Percentiles rank a stretch among this genome's conserved stretches.
These are phyloP conservation scores for Phytophthora fragariae DNA, from an alignment of 352 stramenopile genomes.

Conservation along the genomic window DNA sequence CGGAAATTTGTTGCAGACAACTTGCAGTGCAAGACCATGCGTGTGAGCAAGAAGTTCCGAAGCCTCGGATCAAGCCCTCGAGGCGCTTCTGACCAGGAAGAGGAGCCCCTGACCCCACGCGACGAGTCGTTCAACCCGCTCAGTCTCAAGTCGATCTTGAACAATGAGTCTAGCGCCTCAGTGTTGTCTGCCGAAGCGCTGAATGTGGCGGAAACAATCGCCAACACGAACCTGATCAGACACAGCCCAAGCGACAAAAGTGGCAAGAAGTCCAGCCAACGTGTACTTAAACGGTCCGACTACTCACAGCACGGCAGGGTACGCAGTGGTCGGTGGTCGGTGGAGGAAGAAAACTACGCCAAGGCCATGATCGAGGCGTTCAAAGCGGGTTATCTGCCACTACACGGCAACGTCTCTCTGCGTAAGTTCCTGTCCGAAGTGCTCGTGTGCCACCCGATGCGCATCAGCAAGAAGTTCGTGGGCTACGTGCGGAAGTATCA, in stretches of 20 bases:
- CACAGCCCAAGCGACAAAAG: constrained; percentile 32
- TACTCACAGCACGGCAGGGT: constrained; percentile 82
- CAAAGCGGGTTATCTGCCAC: constrained; percentile 70
- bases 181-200: constrained; percentile 17
- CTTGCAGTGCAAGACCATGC: constrained; percentile 73
- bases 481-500: constrained; percentile 90
- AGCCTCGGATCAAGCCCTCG: constrained; percentile 40
- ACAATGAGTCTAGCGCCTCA: constrained; percentile 47
- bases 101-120: constrained; percentile 13
- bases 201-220: constrained; percentile 33
- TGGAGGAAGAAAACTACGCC: constrained; percentile 80
- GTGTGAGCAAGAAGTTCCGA: constrained; percentile 71
- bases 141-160: constrained; percentile 82
- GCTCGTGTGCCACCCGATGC: constrained; percentile 90
- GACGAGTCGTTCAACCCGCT: constrained; percentile 65
- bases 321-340: constrained; percentile 73
- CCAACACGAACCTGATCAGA: constrained; percentile 32
- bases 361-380: constrained; percentile 88
- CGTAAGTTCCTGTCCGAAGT: constrained; percentile 90
- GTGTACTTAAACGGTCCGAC: constrained; percentile 78
- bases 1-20: constrained; percentile 67
- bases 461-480: constrained; percentile 93
- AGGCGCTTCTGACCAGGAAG: constrained; percentile 3
- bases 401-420: constrained; percentile 85
- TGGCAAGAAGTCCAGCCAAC: constrained; percentile 50